Evolutionary conservation across 805 yeast genomes (phyloP).

Genomic region (Ogataea trehaloabstinens): DNA sequence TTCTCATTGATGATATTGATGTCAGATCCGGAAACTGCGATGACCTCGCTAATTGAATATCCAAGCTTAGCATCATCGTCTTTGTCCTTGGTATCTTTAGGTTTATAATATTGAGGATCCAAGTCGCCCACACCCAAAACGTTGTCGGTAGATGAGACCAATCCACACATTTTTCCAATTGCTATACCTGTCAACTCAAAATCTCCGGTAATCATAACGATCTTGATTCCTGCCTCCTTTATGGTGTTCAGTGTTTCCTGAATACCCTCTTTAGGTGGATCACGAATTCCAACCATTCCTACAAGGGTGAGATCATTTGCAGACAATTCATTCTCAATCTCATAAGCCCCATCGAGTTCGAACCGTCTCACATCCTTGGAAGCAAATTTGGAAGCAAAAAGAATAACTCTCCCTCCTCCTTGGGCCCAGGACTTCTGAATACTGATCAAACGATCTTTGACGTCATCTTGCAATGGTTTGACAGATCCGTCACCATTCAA

Average conservation of each 20-base stretch:
- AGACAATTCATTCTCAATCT: conserved; percentile 10
- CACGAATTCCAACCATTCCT: conserved; percentile 43
- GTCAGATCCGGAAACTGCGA: conserved; percentile 36
- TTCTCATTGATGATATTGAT: conserved; percentile 14
- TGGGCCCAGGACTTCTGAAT: conserved; percentile 36
- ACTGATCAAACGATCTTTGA: conserved; percentile 21
- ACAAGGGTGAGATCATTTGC: conserved; percentile 27
- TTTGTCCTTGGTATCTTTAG: not conserved
- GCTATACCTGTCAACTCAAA: conserved; percentile 34
- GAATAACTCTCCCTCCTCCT: conserved; percentile 37
- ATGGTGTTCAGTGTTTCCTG: conserved; percentile 32
- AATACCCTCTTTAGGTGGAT: conserved; percentile 41
- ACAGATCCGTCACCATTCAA: conserved; percentile 16
- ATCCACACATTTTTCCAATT: conserved; percentile 34
- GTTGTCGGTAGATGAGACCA: conserved; percentile 1
- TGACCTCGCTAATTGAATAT: conserved; percentile 27
- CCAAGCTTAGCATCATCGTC: not conserved
- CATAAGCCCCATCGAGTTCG: conserved; percentile 5
- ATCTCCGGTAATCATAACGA: conserved; percentile 52
- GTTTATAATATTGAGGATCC: not conserved
- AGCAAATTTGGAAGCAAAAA: conserved; percentile 27
- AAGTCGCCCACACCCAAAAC: conserved; percentile 3
- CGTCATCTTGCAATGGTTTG: not conserved
- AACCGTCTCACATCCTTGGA: conserved; percentile 3
- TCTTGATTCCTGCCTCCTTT: conserved; percentile 39